These are phyloP conservation scores for Botrytis tulipae DNA, from an alignment of 2,329 filamentous ascomycete species.

Conservation along the genomic window DNA sequence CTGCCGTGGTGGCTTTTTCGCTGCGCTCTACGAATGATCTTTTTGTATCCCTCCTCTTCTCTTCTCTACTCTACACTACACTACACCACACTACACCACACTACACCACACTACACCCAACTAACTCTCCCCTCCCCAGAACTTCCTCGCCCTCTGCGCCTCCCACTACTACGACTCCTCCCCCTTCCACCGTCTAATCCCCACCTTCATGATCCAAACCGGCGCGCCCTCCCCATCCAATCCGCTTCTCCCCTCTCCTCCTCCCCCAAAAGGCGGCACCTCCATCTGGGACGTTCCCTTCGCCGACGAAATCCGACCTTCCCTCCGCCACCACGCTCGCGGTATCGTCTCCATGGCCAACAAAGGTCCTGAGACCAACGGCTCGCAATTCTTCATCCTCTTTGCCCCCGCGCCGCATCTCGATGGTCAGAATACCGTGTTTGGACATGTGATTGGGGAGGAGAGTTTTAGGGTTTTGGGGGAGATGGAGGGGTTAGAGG, in stretches of 20 bases:
- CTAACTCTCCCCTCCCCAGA: slow-evolving; percentile 48
- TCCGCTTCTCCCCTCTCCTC: slow-evolving; percentile 50
- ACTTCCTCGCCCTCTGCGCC: slow-evolving; percentile 84
- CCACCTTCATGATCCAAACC: slow-evolving; percentile 77
- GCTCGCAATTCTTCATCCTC: slow-evolving; percentile 78
- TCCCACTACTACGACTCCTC: slow-evolving; percentile 73
- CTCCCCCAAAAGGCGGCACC: slow-evolving; percentile 63
- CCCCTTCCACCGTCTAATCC: slow-evolving; percentile 77
- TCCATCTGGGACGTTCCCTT: slow-evolving; percentile 75
- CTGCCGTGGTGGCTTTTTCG: slow-evolving; percentile 5
- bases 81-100: no score
- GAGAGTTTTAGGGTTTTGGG: slow-evolving; percentile 64
- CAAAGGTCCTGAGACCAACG: slow-evolving; percentile 70
- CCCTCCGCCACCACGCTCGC: slow-evolving; percentile 64
- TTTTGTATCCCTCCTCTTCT: not conserved
- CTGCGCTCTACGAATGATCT: not conserved
- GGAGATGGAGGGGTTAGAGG: slow-evolving; percentile 67
- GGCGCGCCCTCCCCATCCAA: slow-evolving; percentile 56
- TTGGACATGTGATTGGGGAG: slow-evolving; percentile 70
- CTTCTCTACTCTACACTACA: no score
- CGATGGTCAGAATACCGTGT: slow-evolving; percentile 81
- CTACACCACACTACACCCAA: not conserved
- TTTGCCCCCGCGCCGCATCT: slow-evolving; percentile 77
- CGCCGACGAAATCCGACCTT: slow-evolving; percentile 76
- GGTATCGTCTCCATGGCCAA: slow-evolving; percentile 78